Evolutionary conservation across 345 rosid genomes (phyloP).

Genomic region (Microcos paniculata): DNA sequence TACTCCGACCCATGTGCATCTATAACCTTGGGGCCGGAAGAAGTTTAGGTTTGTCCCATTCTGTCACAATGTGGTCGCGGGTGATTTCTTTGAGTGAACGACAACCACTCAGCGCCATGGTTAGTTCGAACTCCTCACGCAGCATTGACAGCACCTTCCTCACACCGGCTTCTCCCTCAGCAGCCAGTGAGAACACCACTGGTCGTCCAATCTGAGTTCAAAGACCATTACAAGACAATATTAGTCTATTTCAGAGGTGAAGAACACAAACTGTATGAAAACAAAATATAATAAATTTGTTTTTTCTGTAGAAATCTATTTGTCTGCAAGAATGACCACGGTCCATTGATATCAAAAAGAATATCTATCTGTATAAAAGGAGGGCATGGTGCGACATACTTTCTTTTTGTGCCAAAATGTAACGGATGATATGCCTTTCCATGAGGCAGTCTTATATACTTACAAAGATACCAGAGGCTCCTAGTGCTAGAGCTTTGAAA

Average conservation of each 20-base stretch:
- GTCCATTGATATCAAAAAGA: no score
- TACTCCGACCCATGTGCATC: conserved; percentile 7
- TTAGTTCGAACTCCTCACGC: conserved; percentile 81
- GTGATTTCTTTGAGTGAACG: conserved; percentile 80
- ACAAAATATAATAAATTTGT: no score
- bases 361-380: no score
- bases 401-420: no score
- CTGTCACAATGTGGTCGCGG: conserved; percentile 67
- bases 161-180: conserved; percentile 82
- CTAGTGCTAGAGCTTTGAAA: conserved; percentile 90
- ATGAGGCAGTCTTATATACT: conserved; percentile 25
- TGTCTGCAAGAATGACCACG: no score
- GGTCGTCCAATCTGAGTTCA: conserved; percentile 86
- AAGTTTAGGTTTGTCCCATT: conserved; percentile 61
- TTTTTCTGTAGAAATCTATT: no score
- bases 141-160: conserved; percentile 79
- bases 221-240: background rate
- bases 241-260: background rate
- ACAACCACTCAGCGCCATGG: conserved; percentile 92
- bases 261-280: no score
- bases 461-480: conserved; percentile 92
- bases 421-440: background rate
- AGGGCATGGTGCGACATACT: no score
- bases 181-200: conserved; percentile 80
- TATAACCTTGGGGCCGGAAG: conserved; percentile 40